phyloP scores from a whole-genome alignment of 768 basidiomycete species.

The Leccinum arenicola region DNA sequence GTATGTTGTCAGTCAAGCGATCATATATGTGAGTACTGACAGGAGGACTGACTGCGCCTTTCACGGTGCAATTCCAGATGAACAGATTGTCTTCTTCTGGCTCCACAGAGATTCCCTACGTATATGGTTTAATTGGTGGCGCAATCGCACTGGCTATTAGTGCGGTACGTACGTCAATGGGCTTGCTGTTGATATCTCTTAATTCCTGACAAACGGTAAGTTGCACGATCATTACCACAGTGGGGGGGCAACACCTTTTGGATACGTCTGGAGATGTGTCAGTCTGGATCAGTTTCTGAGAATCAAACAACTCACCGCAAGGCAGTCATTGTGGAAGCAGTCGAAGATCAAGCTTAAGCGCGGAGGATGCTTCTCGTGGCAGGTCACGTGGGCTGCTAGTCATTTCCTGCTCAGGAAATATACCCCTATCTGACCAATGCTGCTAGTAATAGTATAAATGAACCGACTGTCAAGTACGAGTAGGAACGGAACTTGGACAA shows the following conservation, averaged over 20 bases:
- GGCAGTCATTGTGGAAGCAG: conserved; percentile 35
- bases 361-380: not conserved
- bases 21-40: not conserved
- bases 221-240: conserved; percentile 2
- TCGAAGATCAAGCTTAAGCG: conserved; percentile 1
- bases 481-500: not conserved
- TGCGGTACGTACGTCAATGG: conserved; percentile 53
- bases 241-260: conserved; percentile 53
- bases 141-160: conserved; percentile 9
- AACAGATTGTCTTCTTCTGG: conserved; percentile 70
- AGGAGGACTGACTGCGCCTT: conserved; percentile 57
- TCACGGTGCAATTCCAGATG: conserved; percentile 75
- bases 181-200: conserved; percentile 54
- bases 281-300: conserved; percentile 11
- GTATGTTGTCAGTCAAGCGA: conserved; percentile 4
- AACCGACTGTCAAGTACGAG: not conserved
- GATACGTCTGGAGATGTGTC: conserved; percentile 53
- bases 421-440: not conserved
- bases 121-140: conserved; percentile 8
- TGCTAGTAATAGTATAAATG: not conserved
- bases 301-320: conserved; percentile 30
- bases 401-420: not conserved
- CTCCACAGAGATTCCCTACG: conserved; percentile 60
- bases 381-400: conserved; percentile 14
- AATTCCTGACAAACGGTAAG: conserved; percentile 54